Conservation (phyloP, 164 flowering plant genomes). For the Magnolia sinica region DNA sequence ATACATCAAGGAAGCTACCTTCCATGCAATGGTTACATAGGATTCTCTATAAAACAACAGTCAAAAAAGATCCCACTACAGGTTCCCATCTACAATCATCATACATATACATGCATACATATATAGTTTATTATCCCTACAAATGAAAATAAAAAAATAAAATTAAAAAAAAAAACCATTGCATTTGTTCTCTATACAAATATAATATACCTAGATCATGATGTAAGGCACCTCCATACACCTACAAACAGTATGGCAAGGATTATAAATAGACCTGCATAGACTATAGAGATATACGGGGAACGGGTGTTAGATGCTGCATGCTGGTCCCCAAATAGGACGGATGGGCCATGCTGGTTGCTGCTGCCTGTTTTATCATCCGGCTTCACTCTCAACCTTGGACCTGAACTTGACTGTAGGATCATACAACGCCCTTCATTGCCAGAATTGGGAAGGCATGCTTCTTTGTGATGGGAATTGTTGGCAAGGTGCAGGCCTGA, state of each 20-base stretch:
- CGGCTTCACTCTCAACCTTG: neutral
- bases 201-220: neutral
- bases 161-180: neutral
- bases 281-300: slow-evolving; percentile 10
- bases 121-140: neutral
- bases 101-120: neutral
- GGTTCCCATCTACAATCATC: neutral
- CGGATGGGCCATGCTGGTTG: neutral
- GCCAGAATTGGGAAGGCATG: neutral
- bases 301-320: slow-evolving; percentile 6
- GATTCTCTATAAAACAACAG: no score
- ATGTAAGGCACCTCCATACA: neutral
- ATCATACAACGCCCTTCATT: neutral
- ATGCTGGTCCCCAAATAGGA: neutral
- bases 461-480: slow-evolving; percentile 8
- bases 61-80: no score
- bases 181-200: neutral
- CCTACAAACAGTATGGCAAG: neutral
- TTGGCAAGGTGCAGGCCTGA: neutral
- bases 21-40: no score
- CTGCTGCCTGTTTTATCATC: neutral
- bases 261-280: slow-evolving; percentile 16
- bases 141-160: no score
- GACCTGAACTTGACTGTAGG: neutral
- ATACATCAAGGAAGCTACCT: no score